Evolutionary conservation across 371 early-diverging fungal genomes (phyloP).

Genomic region (Rhizopus arrhizus): DNA sequence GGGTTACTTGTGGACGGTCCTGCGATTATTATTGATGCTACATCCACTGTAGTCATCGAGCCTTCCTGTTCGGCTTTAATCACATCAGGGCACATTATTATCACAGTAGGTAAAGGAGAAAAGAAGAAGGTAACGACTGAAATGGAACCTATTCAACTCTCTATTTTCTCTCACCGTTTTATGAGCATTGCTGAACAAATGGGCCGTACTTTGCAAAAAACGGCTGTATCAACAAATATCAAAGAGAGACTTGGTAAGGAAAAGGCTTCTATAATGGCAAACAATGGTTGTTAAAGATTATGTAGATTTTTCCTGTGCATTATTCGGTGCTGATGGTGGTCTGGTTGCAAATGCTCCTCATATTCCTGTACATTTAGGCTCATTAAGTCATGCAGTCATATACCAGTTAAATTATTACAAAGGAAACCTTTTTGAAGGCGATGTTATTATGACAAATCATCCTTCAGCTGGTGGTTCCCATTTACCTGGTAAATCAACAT

Average conservation of each 20-base stretch:
- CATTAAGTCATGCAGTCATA: slow-evolving; percentile 90
- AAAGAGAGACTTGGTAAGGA: slow-evolving; percentile 77
- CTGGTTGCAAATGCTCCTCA: slow-evolving; percentile 92
- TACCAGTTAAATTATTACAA: slow-evolving; percentile 82
- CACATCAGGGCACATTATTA: slow-evolving; percentile 78
- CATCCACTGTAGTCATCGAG: slow-evolving; percentile 86
- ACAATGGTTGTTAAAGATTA: slow-evolving; percentile 2
- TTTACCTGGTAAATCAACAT: slow-evolving; percentile 63
- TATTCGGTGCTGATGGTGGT: slow-evolving; percentile 93
- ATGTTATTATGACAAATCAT: slow-evolving; percentile 94
- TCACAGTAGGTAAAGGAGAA: slow-evolving; percentile 60
- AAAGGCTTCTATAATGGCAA: not conserved
- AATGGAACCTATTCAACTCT: slow-evolving; percentile 83
- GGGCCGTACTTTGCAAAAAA: slow-evolving; percentile 94
- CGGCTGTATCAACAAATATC: slow-evolving; percentile 94
- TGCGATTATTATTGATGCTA: slow-evolving; percentile 85
- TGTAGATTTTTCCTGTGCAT: slow-evolving; percentile 93
- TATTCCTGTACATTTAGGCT: slow-evolving; percentile 95
- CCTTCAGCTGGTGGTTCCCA: slow-evolving; percentile 97
- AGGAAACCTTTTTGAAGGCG: slow-evolving; percentile 75
- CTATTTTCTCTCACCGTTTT: slow-evolving; percentile 94
- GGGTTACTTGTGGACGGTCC: slow-evolving; percentile 84
- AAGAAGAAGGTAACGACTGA: slow-evolving; percentile 56
- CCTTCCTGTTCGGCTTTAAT: slow-evolving; percentile 77
- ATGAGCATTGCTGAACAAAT: slow-evolving; percentile 98